Evolutionary conservation across 2,329 filamentous ascomycete species (phyloP), one percentile per base, ranked within the genome.

Genomic region (Beauveria sp.): DNA sequence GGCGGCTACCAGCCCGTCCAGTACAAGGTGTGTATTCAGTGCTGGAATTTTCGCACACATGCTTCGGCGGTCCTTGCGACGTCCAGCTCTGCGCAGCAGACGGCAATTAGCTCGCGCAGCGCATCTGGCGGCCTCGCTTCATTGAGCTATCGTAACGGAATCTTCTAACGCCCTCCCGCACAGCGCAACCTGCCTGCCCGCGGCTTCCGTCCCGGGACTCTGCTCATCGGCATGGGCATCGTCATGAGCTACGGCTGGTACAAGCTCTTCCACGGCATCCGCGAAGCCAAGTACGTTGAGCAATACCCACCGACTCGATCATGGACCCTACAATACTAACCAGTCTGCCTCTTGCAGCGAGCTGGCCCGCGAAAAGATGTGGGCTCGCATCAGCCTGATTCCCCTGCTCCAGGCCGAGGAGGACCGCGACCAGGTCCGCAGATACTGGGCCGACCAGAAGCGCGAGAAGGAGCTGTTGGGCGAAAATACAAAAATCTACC

Each of bases 1-100:
- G 95, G 93, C 81, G 95, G 95, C 83, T 99, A 99, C 78, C 89
- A 87, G 76, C 88, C 93, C 77, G 89, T 99, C 67, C 95, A 99
- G 80, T 99, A 97, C 83, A 96, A 96, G 86, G 90, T 93, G 76
- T 72, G 81, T 78, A 26, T 40, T 46, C n/a, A 49, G 40, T 34
- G 20, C n/a, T 9, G n/a, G 5, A 5, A 0, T 16, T 1, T 9
- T 28, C 12, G 30, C 8, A 14, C 18, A 12, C 5, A 5, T 9
- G 28, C 20, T 34, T 28, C 43, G 28, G 22, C 9, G 24, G 18
- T 20, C 1, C 14, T 30, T 10, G 28, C 9, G 22, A 18, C 18
- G 56, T 18, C 34, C 38, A 30, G 34, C 46, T 18, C 34, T n/a
- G 10, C 46, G 24, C 22, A 40, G n/a, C 28, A n/a, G 14, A 24